phyloP scores from a whole-genome alignment of 2,329 filamentous ascomycete genomes.

The Anthostomella pinea region DNA sequence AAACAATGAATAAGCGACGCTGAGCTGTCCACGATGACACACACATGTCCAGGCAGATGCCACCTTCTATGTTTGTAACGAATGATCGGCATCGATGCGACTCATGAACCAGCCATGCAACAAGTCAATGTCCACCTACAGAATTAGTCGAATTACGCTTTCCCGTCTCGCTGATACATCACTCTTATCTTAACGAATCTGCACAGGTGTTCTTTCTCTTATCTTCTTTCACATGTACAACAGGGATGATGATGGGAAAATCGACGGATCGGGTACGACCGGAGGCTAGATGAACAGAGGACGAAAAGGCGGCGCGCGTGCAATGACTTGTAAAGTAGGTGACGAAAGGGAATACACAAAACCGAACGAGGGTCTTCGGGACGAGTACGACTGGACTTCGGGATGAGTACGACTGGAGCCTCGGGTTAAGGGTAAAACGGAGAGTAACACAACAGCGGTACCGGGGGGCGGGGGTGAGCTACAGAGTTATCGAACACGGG shows the following conservation, averaged over 20 bases:
- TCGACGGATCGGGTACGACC: too few relatives aligned
- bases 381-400: too few relatives aligned
- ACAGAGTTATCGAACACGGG: neutral
- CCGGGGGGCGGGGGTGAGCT: neutral
- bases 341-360: neutral
- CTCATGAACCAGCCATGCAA: neutral
- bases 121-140: neutral
- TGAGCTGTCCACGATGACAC: conserved; percentile 15
- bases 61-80: conserved; percentile 16
- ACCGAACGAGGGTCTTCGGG: too few relatives aligned
- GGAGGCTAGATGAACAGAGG: too few relatives aligned
- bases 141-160: neutral
- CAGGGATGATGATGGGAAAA: neutral
- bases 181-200: neutral
- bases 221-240: conserved; percentile 1
- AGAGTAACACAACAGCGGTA: neutral
- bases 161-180: too few relatives aligned
- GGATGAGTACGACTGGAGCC: too few relatives aligned
- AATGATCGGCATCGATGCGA: conserved; percentile 9
- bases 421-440: neutral
- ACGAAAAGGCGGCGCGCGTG: neutral
- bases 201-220: neutral
- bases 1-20: conserved; percentile 31
- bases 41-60: conserved; percentile 10
- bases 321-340: conserved; percentile 1